Percentiles rank a stretch among this genome's conserved stretches.
Conservation (phyloP, 805 yeast species). For the Yarrowia divulgata region DNA sequence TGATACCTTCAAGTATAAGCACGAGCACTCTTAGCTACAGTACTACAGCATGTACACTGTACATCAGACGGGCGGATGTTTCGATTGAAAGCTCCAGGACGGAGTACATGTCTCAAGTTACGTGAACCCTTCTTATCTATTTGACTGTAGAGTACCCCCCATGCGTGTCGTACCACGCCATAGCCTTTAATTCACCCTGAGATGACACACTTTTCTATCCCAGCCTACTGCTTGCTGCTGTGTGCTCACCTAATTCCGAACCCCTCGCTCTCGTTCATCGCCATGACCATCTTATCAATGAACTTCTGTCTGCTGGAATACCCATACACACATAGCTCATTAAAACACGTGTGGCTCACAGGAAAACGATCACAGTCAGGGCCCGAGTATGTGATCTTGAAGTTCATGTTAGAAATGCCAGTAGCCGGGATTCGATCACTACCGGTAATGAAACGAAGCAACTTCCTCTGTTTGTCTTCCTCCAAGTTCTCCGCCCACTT, state of each 20-base stretch:
- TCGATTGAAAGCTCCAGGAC: too few relatives aligned
- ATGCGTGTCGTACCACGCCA: too few relatives aligned
- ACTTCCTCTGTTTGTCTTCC: constrained; percentile 61
- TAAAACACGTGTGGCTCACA: constrained; percentile 92
- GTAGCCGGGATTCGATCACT: constrained; percentile 93
- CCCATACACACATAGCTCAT: constrained; percentile 79
- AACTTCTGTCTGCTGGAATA: constrained; percentile 66
- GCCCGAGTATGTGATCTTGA: constrained; percentile 69
- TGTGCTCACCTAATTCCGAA: constrained; percentile 66
- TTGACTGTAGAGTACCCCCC: too few relatives aligned
- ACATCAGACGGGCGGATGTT: too few relatives aligned
- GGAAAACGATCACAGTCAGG: constrained; percentile 66
- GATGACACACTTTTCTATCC: too few relatives aligned
- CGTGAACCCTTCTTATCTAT: too few relatives aligned
- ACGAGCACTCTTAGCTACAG: too few relatives aligned
- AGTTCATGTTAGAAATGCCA: constrained; percentile 77
- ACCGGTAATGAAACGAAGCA: constrained; percentile 84
- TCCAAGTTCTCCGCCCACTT: constrained; percentile 62
- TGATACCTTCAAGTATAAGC: too few relatives aligned
- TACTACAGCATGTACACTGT: too few relatives aligned
- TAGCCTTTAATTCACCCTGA: too few relatives aligned
- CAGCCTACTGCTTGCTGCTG: too few relatives aligned
- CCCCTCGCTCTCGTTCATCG: constrained; percentile 82
- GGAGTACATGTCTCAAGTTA: too few relatives aligned
- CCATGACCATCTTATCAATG: constrained; percentile 63